Evolutionary conservation across 352 stramenopile genomes (phyloP).

Genomic region (Globisporangium nagaii): DNA sequence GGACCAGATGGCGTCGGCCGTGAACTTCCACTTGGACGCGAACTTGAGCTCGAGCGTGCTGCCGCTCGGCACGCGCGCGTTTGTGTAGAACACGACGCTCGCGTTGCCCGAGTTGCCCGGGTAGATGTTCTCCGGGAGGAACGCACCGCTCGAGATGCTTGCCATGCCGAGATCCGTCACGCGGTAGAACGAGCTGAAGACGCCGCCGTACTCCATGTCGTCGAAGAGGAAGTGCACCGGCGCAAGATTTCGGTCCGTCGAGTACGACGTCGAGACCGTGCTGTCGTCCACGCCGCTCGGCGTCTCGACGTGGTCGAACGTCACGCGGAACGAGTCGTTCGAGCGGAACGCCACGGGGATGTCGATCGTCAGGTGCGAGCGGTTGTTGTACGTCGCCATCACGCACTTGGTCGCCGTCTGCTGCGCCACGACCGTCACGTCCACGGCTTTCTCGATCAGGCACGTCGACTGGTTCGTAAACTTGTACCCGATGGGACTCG

Average conservation of each 20-base stretch:
- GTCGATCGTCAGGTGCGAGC: conserved; percentile 62
- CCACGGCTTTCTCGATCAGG: conserved; percentile 24
- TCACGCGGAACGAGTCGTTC: conserved; percentile 59
- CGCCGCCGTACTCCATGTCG: conserved; percentile 46
- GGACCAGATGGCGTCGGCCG: conserved; percentile 35
- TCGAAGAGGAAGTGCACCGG: conserved; percentile 78
- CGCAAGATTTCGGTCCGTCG: conserved; percentile 49
- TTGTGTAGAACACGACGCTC: conserved; percentile 71
- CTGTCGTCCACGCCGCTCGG: conserved; percentile 48
- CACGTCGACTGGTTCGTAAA: conserved; percentile 50
- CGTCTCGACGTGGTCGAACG: conserved; percentile 63
- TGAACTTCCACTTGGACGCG: conserved; percentile 57
- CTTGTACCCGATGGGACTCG: conserved; percentile 54
- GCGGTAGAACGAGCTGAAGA: conserved; percentile 67
- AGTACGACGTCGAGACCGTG: conserved; percentile 31
- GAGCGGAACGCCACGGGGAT: conserved; percentile 39
- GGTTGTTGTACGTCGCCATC: conserved; percentile 44
- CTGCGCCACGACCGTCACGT: conserved; percentile 1
- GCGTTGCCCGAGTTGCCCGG: conserved; percentile 75
- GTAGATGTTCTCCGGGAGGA: conserved; percentile 82
- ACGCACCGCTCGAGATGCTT: conserved; percentile 60
- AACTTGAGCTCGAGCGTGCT: conserved; percentile 62
- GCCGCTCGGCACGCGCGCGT: conserved; percentile 40
- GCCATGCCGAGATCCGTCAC: conserved; percentile 37
- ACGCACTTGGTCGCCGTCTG: conserved; percentile 33